Evolutionary conservation across 495 filamentous ascomycete species (phyloP), one percentile per base, ranked within the genome.

Genomic region (Xylaria acuta): DNA sequence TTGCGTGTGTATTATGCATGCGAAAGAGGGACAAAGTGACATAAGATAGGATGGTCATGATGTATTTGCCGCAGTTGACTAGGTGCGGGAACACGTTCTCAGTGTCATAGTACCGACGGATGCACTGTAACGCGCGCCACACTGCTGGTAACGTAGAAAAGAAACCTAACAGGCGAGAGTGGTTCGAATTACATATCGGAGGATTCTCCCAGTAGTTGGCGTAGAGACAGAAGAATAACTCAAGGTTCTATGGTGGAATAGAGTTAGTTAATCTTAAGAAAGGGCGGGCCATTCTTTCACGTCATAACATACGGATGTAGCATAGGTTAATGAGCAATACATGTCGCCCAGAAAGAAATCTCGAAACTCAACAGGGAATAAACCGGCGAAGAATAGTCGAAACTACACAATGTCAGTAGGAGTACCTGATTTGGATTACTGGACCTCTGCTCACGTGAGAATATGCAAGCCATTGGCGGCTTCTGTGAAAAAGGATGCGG

Each of bases 301-400:
- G 22, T 30, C 25, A 32, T 1, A 7, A 89, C 93, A 85, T 86
- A 97, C 94, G 32, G 93, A 91, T 77, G 94, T 92, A 38, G 91
- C 86, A 80, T 99, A 98, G 9, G 94, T 96, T 65, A 94, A 88
- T 6, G 96, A 98, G 79, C 96, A 98, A 77, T 93, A 97, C 87
- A 98, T 98, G 78, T 99, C 96, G 20, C 96, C 96, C 0, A 98
- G 86, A 80, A 97, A 99, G 83, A 99, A 98, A 79, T 99, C 96
- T 70, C 94, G 89, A 77, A 98, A 99, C 79, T 98, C 96, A 25
- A 99, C 96, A 12, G 92, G 94, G 79, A 94, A 97, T 14, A 96
- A 75, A 18, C 96, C 96, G 22, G 96, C 92, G 27, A 94, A 86
- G 59, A 97, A 82, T 34, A 98, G 83, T 71, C 96, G 92, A 85